A percentile compares a stretch with the other conserved stretches of the same genome.
Evolutionary conservation across 2,329 filamentous ascomycete species (phyloP).

Genomic region (Cyphellophora attinorum): DNA sequence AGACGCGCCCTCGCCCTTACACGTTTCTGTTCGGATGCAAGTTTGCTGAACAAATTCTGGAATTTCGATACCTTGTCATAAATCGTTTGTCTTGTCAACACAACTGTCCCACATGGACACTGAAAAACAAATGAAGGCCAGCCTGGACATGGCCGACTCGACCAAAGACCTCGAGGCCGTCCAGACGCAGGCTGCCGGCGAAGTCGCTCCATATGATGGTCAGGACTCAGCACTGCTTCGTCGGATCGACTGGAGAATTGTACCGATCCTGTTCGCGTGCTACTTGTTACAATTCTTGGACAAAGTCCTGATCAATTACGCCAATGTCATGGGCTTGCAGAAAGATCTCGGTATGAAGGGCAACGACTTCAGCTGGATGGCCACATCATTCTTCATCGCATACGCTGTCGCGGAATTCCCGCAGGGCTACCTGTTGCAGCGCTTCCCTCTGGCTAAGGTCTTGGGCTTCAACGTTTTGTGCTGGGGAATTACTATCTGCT

Average conservation of each 20-base stretch:
- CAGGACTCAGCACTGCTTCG: constrained; percentile 21
- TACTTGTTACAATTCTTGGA: constrained; percentile 26
- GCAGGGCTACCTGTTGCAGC: constrained; percentile 50
- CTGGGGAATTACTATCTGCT: constrained; percentile 26
- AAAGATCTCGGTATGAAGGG: constrained; percentile 45
- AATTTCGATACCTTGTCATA: too few species aligned
- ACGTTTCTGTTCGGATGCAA: too few species aligned
- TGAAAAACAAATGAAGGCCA: too few species aligned
- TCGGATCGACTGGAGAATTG: constrained; percentile 23
- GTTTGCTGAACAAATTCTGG: too few species aligned
- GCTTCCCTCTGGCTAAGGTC: constrained; percentile 51
- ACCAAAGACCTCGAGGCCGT: constrained; percentile 2
- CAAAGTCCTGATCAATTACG: constrained; percentile 42
- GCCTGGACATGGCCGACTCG: too few species aligned
- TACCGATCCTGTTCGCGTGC: constrained; percentile 24
- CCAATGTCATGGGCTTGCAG: constrained; percentile 55
- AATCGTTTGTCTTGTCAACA: too few species aligned
- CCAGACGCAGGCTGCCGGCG: neutral
- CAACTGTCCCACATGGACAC: too few species aligned
- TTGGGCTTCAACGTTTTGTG: constrained; percentile 48
- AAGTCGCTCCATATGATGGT: too few species aligned
- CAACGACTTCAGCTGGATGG: constrained; percentile 54
- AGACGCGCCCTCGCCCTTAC: too few species aligned
- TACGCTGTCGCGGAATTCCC: constrained; percentile 23
- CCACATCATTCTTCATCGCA: constrained; percentile 55